Conservation (phyloP, 257 asterid species). For the Eucommia ulmoides region DNA sequence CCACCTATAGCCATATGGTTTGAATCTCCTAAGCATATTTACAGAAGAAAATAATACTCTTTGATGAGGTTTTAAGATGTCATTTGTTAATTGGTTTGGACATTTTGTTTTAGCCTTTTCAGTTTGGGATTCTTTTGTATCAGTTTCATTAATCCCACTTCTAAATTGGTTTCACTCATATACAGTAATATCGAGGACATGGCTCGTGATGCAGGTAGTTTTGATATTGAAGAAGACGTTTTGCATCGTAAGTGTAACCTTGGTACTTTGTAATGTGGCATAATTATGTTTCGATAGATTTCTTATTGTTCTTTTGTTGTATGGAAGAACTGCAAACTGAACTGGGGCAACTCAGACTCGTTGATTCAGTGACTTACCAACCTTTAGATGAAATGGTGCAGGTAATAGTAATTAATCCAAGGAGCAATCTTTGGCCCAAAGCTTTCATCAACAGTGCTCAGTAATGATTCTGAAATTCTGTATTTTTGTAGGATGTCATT, state of each 20-base stretch:
- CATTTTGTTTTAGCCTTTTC: neutral
- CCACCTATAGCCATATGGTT: too few relatives aligned
- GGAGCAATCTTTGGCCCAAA: neutral
- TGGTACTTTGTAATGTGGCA: neutral
- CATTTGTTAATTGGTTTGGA: neutral
- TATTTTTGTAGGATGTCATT: slow-evolving; percentile 50
- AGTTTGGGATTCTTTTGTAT: too few relatives aligned
- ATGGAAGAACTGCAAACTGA: slow-evolving; percentile 69
- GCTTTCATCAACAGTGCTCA: slow-evolving; percentile 7
- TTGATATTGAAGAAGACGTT: slow-evolving; percentile 66
- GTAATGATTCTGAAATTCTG: neutral
- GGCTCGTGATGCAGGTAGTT: slow-evolving; percentile 94
- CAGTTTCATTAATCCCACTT: neutral
- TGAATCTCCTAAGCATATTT: too few relatives aligned
- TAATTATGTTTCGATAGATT: slow-evolving; percentile 5
- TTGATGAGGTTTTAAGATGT: too few relatives aligned
- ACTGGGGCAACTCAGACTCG: slow-evolving; percentile 40
- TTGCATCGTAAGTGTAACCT: slow-evolving; percentile 51
- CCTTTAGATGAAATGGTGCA: slow-evolving; percentile 77
- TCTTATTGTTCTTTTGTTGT: slow-evolving; percentile 15
- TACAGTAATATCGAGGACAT: slow-evolving; percentile 87
- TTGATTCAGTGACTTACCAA: slow-evolving; percentile 53
- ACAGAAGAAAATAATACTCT: too few relatives aligned
- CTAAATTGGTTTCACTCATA: neutral
- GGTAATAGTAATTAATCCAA: slow-evolving; percentile 30